A percentile compares a stretch with the other conserved stretches of the same genome.
phyloP scores from a whole-genome alignment of 1,284 basidiomycete species.

The Malassezia yamatoensis region DNA sequence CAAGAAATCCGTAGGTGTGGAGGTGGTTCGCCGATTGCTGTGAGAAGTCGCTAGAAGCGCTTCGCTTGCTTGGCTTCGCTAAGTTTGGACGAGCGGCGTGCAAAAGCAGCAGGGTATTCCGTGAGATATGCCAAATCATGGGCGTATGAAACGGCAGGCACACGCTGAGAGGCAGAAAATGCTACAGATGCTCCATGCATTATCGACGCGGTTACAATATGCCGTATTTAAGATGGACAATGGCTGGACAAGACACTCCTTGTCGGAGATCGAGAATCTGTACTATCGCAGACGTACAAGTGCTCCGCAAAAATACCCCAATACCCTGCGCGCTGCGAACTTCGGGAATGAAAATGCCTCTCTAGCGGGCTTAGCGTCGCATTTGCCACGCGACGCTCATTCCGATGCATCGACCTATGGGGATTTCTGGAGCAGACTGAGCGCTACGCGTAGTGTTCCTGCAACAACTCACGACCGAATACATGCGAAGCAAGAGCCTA shows the following conservation, averaged over 20 bases:
- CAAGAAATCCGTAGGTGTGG: not conserved
- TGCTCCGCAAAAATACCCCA: not conserved
- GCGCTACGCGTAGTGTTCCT: not conserved
- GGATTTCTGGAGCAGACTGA: constrained; percentile 31
- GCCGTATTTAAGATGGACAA: constrained; percentile 44
- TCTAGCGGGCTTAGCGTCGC: not conserved
- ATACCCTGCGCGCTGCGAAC: not conserved
- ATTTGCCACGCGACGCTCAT: not conserved
- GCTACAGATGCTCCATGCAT: constrained; percentile 7
- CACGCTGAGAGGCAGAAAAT: constrained; percentile 5
- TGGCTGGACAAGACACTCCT: constrained; percentile 41
- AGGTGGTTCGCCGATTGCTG: no score
- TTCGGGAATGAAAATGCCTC: not conserved
- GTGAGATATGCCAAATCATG: not conserved
- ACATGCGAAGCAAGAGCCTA: no score
- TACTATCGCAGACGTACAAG: constrained; percentile 27
- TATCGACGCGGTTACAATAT: constrained; percentile 37
- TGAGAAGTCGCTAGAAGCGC: not conserved
- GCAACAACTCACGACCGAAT: no score
- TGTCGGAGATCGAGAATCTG: constrained; percentile 44
- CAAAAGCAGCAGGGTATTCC: not conserved
- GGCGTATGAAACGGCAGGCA: constrained; percentile 9
- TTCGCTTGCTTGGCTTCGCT: no score
- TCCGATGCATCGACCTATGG: constrained; percentile 19
- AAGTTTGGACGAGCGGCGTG: no score